Evolutionary conservation across 2,329 filamentous ascomycete species (phyloP), one percentile per base, ranked within the genome.

Genomic region (Fusarium sublunatum): DNA sequence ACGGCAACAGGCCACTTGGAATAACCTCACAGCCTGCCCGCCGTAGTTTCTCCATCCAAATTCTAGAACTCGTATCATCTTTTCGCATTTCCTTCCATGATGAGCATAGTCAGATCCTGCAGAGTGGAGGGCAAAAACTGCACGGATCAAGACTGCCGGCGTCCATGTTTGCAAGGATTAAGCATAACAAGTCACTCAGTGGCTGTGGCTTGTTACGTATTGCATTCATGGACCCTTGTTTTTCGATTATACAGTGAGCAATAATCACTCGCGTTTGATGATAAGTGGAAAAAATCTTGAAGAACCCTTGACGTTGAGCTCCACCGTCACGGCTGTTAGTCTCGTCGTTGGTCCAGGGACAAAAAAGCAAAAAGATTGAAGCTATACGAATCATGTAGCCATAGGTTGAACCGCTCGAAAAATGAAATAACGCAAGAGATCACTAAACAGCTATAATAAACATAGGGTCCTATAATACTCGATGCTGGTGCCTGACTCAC

Each of bases 61-160:
- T 44, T 52, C 40, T 36, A 36, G 31, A 52, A 44, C 39, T 52
- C 48, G 48, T 45, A 52, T 38, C 48, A 52, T 38, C 29, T 26
- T 25, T 31, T 43, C 24, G 38, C 48, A 52, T 19, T 24, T 22
- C 26, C 38, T 52, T 41, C 48, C 28, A 10, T 22, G 29, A 41
- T 19, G 35, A 36, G 47, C 9, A 51, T 51, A 41, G 47, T 24
- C 19, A 49, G 19, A 7, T 5, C 6, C 31, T 7, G n/a, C 8
- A 24, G 22, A 31, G 13, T 29, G 22, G 24, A 28, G 38, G 28
- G 13, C 7, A 10, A 31, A 43, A n/a, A 12, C 19, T 19, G n/a
- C 34, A 36, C 34, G 34, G n/a, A 36, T 36, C 34, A 36, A 19
- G 6, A 31, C 11, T 31, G 29, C 29, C 29, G 8, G 12, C 29